These are phyloP conservation scores for Pichia cabralensis DNA, from an alignment of 805 yeast species.

Conservation along the genomic window DNA sequence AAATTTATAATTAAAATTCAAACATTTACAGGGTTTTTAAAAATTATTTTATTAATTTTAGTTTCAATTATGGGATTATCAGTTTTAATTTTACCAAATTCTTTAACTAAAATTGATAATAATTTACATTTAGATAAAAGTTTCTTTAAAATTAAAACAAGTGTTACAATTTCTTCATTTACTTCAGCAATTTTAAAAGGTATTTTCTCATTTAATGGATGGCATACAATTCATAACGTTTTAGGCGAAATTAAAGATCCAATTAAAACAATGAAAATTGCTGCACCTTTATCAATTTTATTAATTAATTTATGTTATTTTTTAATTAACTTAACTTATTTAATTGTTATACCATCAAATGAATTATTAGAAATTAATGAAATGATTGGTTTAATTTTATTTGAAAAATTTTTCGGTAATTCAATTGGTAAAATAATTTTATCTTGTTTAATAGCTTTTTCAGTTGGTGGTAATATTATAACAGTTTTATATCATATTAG, in stretches of 20 bases:
- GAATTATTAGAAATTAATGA: conserved; percentile 38
- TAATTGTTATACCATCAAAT: conserved; percentile 39
- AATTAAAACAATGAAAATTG: conserved; percentile 37
- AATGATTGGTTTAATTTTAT: conserved; percentile 41
- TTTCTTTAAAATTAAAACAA: conserved; percentile 20
- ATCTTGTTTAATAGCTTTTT: conserved; percentile 40
- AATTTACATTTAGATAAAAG: conserved; percentile 28
- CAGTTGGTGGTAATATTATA: conserved; percentile 47
- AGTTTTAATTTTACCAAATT: conserved; percentile 40
- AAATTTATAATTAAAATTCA: conserved; percentile 51
- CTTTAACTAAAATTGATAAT: conserved; percentile 33
- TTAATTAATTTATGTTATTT: conserved; percentile 36
- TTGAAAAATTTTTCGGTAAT: conserved; percentile 41
- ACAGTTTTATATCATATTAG: conserved; percentile 45
- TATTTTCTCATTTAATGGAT: conserved; percentile 41
- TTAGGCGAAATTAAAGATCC: conserved; percentile 48
- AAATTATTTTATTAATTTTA: conserved; percentile 41
- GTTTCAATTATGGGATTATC: conserved; percentile 52
- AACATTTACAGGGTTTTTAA: conserved; percentile 52
- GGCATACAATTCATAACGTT: conserved; percentile 46
- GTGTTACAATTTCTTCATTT: conserved; percentile 32
- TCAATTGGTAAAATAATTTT: conserved; percentile 38
- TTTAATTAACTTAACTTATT: conserved; percentile 39
- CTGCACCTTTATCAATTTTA: conserved; percentile 40
- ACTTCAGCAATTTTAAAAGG: conserved; percentile 44